phyloP scores from a whole-genome alignment of 2,329 filamentous ascomycete genomes.

The Microthyrium microscopicum region DNA sequence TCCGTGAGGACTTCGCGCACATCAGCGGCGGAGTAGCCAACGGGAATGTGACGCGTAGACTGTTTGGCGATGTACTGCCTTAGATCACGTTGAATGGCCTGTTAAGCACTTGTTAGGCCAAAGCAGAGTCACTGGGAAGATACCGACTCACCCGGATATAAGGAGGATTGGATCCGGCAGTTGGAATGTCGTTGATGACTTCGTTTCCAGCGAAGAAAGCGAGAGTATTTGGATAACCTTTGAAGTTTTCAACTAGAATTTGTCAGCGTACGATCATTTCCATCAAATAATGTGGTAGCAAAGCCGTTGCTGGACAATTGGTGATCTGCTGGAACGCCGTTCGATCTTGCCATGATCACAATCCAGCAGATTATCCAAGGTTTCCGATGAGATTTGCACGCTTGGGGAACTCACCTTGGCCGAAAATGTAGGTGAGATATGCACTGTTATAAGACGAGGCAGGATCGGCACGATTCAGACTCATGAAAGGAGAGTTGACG shows the following conservation, averaged over 20 bases:
- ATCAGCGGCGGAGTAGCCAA: conserved; percentile 58
- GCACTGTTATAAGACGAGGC: conserved; percentile 31
- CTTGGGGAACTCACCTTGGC: too few species aligned
- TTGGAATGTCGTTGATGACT: conserved; percentile 43
- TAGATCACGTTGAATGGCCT: conserved; percentile 48
- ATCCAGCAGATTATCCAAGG: too few species aligned
- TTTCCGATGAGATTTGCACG: too few species aligned
- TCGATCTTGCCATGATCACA: too few species aligned
- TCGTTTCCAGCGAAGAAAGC: conserved; percentile 55
- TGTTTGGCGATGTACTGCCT: conserved; percentile 51
- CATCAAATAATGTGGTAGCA: too few species aligned
- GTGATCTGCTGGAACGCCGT: too few species aligned
- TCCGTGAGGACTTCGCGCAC: conserved; percentile 58
- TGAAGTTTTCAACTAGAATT: conserved; percentile 51
- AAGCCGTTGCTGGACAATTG: too few species aligned
- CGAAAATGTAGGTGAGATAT: conserved; percentile 43
- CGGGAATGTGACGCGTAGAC: conserved; percentile 39
- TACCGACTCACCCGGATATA: conserved; percentile 34
- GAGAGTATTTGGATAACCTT: conserved; percentile 46
- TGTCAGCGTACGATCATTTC: too few species aligned
- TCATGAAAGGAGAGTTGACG: conserved; percentile 45
- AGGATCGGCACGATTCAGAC: conserved; percentile 32
- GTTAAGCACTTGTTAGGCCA: conserved; percentile 7
- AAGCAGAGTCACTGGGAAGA: neutral
- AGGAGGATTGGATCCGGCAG: conserved; percentile 33